Evolutionary conservation across 495 filamentous ascomycete species (phyloP).

Genomic region (Talaromyces nanjingensis): DNA sequence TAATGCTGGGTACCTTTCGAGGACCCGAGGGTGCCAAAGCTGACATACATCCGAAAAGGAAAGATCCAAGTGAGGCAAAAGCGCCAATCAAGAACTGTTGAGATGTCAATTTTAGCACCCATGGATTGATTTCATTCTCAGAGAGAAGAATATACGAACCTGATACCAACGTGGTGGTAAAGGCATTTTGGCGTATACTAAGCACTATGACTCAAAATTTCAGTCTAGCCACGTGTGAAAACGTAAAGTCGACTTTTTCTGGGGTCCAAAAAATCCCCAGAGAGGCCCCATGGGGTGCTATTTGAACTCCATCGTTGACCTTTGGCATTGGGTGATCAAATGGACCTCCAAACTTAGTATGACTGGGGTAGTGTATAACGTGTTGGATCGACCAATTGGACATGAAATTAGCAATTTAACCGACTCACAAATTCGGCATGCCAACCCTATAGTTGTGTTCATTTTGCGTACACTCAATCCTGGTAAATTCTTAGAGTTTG

Average conservation of each 20-base stretch:
- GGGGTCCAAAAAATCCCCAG: not conserved
- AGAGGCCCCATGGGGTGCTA: not conserved
- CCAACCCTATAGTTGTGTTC: not conserved
- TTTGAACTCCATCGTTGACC: not conserved
- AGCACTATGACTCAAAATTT: not conserved
- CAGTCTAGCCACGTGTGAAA: not conserved
- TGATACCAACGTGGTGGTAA: slow-evolving; percentile 50
- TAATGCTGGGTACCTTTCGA: not conserved
- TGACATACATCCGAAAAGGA: slow-evolving; percentile 45
- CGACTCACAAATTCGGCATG: not conserved
- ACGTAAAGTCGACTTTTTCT: not conserved
- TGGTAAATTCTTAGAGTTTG: not conserved
- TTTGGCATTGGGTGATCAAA: not conserved
- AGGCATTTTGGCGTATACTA: slow-evolving; percentile 29
- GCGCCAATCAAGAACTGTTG: slow-evolving; percentile 52
- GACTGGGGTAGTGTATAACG: not conserved
- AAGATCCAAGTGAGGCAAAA: slow-evolving; percentile 55
- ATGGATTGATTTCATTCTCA: not conserved
- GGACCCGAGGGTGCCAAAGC: not conserved
- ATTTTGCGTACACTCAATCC: not conserved
- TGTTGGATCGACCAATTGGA: not conserved
- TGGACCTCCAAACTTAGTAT: not conserved
- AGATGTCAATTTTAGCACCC: not conserved
- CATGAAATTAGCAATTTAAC: not conserved
- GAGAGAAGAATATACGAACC: slow-evolving; percentile 22